Percentiles rank a stretch among this genome's conserved stretches.
These are phyloP conservation scores for Trichoderma simmonsii DNA, from an alignment of 2,329 filamentous ascomycete species.

Conservation along the genomic window DNA sequence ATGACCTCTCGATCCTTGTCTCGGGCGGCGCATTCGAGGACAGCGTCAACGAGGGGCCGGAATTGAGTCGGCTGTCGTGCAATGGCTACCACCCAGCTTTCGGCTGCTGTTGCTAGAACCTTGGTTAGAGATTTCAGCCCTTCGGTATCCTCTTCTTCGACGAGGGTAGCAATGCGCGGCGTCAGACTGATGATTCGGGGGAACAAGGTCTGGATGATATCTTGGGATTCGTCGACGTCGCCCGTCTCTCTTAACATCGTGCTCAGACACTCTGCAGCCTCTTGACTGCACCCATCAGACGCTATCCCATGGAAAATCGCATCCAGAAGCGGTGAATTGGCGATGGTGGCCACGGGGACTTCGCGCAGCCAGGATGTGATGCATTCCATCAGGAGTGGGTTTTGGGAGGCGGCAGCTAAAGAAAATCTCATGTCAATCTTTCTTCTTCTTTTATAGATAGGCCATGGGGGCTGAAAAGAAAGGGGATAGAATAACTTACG, in stretches of 20 bases:
- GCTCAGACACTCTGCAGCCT: slow-evolving; percentile 89
- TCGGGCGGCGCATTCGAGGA: slow-evolving; percentile 85
- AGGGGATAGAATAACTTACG: slow-evolving; percentile 51
- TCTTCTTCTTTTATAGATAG: not conserved
- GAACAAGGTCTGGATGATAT: slow-evolving; percentile 77
- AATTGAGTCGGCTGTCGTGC: slow-evolving; percentile 81
- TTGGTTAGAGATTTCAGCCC: slow-evolving; percentile 84
- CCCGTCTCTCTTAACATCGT: slow-evolving; percentile 87
- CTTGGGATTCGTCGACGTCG: slow-evolving; percentile 86
- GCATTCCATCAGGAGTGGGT: slow-evolving; percentile 89
- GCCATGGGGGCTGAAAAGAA: too few relatives aligned
- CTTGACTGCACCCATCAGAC: slow-evolving; percentile 74
- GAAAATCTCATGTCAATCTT: not conserved
- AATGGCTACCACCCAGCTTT: slow-evolving; percentile 90
- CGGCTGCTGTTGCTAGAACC: slow-evolving; percentile 87
- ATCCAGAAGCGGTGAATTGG: slow-evolving; percentile 80
- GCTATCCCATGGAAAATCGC: slow-evolving; percentile 75
- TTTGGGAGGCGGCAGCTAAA: slow-evolving; percentile 71
- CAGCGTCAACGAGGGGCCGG: slow-evolving; percentile 77
- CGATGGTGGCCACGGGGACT: slow-evolving; percentile 77
- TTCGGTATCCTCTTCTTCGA: slow-evolving; percentile 79
- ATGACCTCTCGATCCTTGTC: slow-evolving; percentile 91
- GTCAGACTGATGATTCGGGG: slow-evolving; percentile 74
- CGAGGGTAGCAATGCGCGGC: slow-evolving; percentile 71
- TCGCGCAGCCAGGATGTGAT: slow-evolving; percentile 96